A percentile compares a stretch with the other conserved stretches of the same genome.
Conservation (phyloP, 495 filamentous ascomycete species). For the Talaromyces wortmannii region DNA sequence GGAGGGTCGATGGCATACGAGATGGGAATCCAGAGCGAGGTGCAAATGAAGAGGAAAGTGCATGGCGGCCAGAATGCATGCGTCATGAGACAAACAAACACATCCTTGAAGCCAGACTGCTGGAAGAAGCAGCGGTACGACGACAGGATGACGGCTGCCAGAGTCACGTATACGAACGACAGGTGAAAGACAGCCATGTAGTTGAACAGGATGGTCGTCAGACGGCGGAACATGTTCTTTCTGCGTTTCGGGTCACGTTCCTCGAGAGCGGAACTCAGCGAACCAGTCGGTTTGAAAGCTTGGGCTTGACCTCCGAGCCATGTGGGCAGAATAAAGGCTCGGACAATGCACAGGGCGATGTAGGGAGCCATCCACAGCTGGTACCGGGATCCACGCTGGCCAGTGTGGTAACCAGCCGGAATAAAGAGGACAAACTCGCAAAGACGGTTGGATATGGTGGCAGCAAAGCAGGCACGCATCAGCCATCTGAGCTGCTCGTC, state of each 20-base stretch:
- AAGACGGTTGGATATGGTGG: constrained; percentile 29
- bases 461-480: constrained; percentile 37
- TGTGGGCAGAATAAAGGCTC: constrained; percentile 35
- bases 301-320: constrained; percentile 32
- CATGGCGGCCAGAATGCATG: constrained; percentile 43
- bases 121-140: constrained; percentile 26
- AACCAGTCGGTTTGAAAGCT: constrained; percentile 29
- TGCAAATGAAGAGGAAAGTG: constrained; percentile 28
- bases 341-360: constrained; percentile 32
- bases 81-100: constrained; percentile 32
- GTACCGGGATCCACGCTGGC: constrained; percentile 31
- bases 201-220: constrained; percentile 24
- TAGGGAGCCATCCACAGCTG: constrained; percentile 42
- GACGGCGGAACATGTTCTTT: constrained; percentile 20
- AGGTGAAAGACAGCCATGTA: constrained; percentile 31
- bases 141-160: constrained; percentile 26
- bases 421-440: constrained; percentile 36
- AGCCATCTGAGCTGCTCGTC: constrained; percentile 38
- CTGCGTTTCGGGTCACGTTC: constrained; percentile 24
- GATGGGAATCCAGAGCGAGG: constrained; percentile 31
- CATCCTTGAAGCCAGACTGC: constrained; percentile 14
- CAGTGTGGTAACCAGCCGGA: constrained; percentile 36
- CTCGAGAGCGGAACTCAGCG: constrained; percentile 20
- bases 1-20: constrained; percentile 38
- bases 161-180: constrained; percentile 31